phyloP scores from a whole-genome alignment of 192 early-diverging fungal species.

The Coemansia biformis region DNA sequence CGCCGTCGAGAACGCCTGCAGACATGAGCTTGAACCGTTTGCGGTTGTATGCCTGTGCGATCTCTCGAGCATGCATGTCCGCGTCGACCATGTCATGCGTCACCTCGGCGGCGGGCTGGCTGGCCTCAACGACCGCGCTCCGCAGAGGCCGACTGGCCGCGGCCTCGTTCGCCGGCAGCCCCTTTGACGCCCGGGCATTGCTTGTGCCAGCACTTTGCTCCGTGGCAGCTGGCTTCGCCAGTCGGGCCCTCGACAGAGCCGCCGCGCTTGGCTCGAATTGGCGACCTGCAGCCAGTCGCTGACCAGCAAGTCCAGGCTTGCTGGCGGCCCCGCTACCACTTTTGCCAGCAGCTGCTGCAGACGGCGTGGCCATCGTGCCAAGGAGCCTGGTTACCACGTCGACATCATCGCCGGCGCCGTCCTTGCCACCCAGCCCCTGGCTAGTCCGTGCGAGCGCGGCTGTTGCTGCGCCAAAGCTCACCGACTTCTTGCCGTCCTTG shows the following conservation, averaged over 20 bases:
- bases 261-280: too few relatives aligned
- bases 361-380: slow-evolving; percentile 2
- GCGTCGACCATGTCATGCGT: slow-evolving; percentile 24
- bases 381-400: slow-evolving; percentile 10
- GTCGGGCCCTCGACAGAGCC: too few relatives aligned
- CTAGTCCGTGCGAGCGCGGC: too few relatives aligned
- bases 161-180: neutral
- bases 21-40: slow-evolving; percentile 24
- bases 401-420: slow-evolving; percentile 25
- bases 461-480: slow-evolving; percentile 20
- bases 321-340: too few relatives aligned
- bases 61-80: slow-evolving; percentile 42
- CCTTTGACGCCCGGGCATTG: neutral
- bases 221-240: too few relatives aligned
- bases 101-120: neutral
- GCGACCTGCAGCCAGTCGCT: too few relatives aligned
- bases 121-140: slow-evolving; percentile 19
- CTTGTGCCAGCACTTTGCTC: too few relatives aligned
- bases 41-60: slow-evolving; percentile 34
- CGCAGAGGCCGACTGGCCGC: slow-evolving; percentile 17
- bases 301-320: too few relatives aligned
- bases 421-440: too few relatives aligned
- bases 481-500: slow-evolving; percentile 7
- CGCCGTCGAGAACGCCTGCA: slow-evolving; percentile 25
- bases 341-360: neutral